Base-by-base conservation (phyloP, 495 filamentous ascomycete species). In the Hypoxylon lenormandii region DNA sequence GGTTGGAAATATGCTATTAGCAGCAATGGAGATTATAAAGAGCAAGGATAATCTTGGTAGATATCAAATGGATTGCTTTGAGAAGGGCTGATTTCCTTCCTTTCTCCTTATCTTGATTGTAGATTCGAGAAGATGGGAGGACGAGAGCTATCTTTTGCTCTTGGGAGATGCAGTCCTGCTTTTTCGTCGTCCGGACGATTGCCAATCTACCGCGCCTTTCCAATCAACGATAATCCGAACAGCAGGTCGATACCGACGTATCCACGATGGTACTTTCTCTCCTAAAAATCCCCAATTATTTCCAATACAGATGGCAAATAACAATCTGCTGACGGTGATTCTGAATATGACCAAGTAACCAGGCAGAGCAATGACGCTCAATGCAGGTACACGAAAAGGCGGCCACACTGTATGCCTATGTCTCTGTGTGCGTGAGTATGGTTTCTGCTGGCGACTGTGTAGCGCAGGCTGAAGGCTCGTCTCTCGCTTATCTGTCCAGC, bases 401-500 rank as follows among this genome's bases (percentile, higher is more conserved):
- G 23, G 40, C 18, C 28, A 54, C 58, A 50, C 46, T 11, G 23
- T 53, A 45, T 55, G 19, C 50, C 42, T 43, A 42, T 49, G 13
- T 63, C 52, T 66, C 28, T 58, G 23, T 36, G 48, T 45, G 15
- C 11, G 13, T 30, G 11, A 40, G 37, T 53, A 30, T 43, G 46
- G 16, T 54, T 8, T 52, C 28, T 21, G 26, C 52, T 40, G 40
- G 60, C 33, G 11, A 13, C 50, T 21, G 51, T 21, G 43, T 54
- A 48, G 64, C 23, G 69, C 50, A 45, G 49, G 38, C 40, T 72
- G 23, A 18, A 19, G 51, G 45, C 42, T 60, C 58, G 62, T 68
- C 54, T 66, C 59, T 60, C 16, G 56, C 40, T 56, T 64, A 59
- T 68, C 64, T 72, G 60, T 61, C 54, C 53, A 45, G 42, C 10